Percentiles rank a stretch among this genome's conserved stretches.
phyloP scores from a whole-genome alignment of 345 rosid species.

The Melaleuca alternifolia region DNA sequence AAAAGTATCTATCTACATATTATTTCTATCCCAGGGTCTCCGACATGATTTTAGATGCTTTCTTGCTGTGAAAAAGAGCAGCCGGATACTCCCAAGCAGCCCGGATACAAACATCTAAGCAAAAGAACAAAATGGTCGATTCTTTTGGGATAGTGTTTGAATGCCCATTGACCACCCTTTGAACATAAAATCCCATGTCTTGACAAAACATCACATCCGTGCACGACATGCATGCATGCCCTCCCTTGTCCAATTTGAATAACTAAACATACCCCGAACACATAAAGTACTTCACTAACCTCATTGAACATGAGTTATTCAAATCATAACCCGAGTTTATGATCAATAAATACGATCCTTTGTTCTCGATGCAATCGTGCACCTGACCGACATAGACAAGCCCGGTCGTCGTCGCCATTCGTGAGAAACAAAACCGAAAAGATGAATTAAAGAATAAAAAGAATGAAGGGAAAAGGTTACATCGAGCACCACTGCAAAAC shows the following conservation, averaged over 20 bases:
- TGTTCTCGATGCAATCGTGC: not conserved
- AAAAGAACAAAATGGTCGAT: not conserved
- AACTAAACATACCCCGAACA: not conserved
- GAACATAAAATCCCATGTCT: constrained; percentile 5
- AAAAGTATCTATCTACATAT: not conserved
- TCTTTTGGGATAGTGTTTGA: not conserved
- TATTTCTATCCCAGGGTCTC: not conserved
- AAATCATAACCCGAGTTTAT: not conserved
- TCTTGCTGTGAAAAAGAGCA: not conserved
- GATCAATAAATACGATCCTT: not conserved
- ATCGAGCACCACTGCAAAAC: not conserved
- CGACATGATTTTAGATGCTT: not conserved
- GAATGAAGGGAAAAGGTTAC: not conserved
- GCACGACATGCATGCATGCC: constrained; percentile 22
- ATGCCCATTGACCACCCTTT: not conserved
- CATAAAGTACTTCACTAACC: not conserved
- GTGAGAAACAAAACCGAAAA: not conserved
- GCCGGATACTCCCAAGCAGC: not conserved
- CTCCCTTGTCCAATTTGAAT: not conserved
- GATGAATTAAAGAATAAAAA: not conserved
- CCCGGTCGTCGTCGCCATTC: not conserved
- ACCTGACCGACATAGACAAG: constrained; percentile 5
- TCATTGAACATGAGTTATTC: not conserved
- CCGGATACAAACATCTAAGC: not conserved
- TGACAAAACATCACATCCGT: constrained; percentile 50